Evolutionary conservation across 2,329 filamentous ascomycete species (phyloP).

Genomic region (Cordyceps javanica): DNA sequence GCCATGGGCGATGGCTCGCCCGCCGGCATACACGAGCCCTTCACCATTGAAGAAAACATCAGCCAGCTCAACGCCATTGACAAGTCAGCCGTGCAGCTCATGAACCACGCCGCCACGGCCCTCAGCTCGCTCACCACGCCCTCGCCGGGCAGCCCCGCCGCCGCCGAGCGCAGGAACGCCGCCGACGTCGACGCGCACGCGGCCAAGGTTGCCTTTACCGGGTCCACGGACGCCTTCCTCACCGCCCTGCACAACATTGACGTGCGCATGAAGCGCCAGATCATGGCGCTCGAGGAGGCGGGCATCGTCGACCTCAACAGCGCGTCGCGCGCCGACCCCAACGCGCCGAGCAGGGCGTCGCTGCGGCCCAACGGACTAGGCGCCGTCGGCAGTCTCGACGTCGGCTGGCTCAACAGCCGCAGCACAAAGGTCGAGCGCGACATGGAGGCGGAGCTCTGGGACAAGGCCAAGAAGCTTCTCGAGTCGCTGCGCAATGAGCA

Average conservation of each 20-base stretch:
- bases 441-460: constrained; percentile 79
- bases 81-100: constrained; percentile 41
- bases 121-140: constrained; percentile 39
- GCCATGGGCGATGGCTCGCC: constrained; percentile 23
- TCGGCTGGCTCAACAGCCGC: constrained; percentile 84
- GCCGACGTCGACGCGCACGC: constrained; percentile 37
- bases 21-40: constrained; percentile 39
- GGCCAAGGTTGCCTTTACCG: constrained; percentile 51
- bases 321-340: constrained; percentile 25
- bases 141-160: constrained; percentile 14
- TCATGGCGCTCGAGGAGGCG: constrained; percentile 76
- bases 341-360: constrained; percentile 33
- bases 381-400: constrained; percentile 61
- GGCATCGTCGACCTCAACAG: constrained; percentile 56
- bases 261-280: constrained; percentile 56
- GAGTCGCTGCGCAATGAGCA: constrained; percentile 24
- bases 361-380: constrained; percentile 50
- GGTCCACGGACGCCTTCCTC: constrained; percentile 62
- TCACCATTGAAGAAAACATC: constrained; percentile 72
- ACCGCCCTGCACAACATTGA: constrained; percentile 67
- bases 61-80: constrained; percentile 76
- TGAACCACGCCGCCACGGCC: constrained; percentile 39
- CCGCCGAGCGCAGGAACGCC: constrained; percentile 16
- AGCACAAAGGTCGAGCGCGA: constrained; percentile 75
- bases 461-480: constrained; percentile 31